Base-by-base conservation (phyloP, 768 basidiomycete genomes). In the Phaffia australis region DNA sequence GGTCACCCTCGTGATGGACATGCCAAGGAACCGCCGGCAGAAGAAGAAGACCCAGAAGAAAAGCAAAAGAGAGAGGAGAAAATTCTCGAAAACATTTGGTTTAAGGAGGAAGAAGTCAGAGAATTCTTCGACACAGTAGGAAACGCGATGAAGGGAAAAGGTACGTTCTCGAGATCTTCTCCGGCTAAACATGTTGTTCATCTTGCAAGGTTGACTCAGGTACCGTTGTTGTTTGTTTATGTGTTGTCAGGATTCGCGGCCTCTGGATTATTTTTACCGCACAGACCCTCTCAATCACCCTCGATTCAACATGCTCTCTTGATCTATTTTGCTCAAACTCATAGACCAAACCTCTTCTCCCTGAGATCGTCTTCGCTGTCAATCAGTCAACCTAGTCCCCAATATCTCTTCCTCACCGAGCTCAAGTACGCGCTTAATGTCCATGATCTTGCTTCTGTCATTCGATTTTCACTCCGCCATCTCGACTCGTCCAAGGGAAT, bases 111-210 rank as follows among this genome's bases (percentile, higher is more conserved):
- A 8, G 21, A 61, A 32, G 60, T 61, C 3, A 30, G 42, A 4
- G 60, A 61, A 25, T 61, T 61, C 15, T 48, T 61, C 2, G 29
- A n/a, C 9, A 25, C 52, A 6, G 21, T n/a, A 5, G 60, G 7
- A 5, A 29, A 51, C 29, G 52, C 49, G 27, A 61, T 61, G 60
- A 61, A 51, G 48, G 60, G 52, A 23, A 25, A 51, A 61, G 60
- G 60, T 61, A 3, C 25, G 60, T 61, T 49, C 23, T 47, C 19
- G 47, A 18, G 29, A 18, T 48, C 25, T 61, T 32, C 18, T 49
- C 5, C 49, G 18, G 6, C 25, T 25, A 7, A 1, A 14, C 4
- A 23, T 48, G 47, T 48, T 25, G 27, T 23, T 46, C 15, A n/a
- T 47, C 35, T 14, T 27, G 27, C 4, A 19, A 14, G 5, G 14